Percentiles rank a stretch among this genome's conserved stretches.
Evolutionary conservation across 257 asterid genomes (phyloP).

Genomic region (Solanum bulbocastanum): DNA sequence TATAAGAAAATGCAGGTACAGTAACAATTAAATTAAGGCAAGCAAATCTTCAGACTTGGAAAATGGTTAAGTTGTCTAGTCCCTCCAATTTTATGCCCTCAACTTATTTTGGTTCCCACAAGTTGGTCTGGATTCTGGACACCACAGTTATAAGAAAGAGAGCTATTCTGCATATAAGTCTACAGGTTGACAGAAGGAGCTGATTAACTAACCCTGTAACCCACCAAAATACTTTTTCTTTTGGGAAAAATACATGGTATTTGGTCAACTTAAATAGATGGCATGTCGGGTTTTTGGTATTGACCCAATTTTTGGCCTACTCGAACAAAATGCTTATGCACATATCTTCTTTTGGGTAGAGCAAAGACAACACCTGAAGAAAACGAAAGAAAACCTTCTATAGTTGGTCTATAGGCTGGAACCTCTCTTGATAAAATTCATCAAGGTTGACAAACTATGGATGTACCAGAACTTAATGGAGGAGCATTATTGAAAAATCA

Average conservation of each 20-base stretch:
- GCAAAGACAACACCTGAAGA: neutral
- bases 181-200: neutral
- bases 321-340: neutral
- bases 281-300: neutral
- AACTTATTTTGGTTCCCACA: neutral
- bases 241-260: neutral
- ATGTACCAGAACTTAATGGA: neutral
- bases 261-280: neutral
- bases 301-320: neutral
- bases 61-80: neutral
- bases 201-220: neutral
- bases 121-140: neutral
- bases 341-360: neutral
- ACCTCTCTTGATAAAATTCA: neutral
- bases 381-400: neutral
- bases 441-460: neutral
- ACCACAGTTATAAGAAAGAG: neutral
- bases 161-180: neutral
- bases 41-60: neutral
- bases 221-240: neutral
- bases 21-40: neutral
- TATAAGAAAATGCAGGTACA: constrained; percentile 12
- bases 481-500: neutral
- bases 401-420: neutral
- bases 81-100: neutral